A percentile compares a stretch with the other conserved stretches of the same genome.
Conservation (phyloP, 768 basidiomycete species). For the Hygrophoropsis aurantiaca region DNA sequence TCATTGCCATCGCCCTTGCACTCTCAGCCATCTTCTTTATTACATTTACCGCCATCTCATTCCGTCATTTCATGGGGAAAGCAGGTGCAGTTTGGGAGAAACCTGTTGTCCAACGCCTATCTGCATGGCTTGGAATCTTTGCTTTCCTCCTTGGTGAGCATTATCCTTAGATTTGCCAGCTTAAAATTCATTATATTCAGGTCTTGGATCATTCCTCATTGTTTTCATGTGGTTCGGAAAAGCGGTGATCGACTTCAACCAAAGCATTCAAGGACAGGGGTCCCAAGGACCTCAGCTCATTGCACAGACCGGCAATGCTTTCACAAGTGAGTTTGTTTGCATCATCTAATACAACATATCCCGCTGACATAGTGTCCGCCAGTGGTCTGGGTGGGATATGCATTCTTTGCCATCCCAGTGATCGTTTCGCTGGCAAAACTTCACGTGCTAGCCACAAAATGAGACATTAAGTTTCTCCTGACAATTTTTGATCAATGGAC, state of each 20-base stretch:
- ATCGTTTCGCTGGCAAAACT: conserved; percentile 68
- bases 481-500: neutral
- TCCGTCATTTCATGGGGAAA: conserved; percentile 64
- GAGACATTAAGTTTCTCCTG: conserved; percentile 10
- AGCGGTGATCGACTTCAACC: conserved; percentile 76
- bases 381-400: conserved; percentile 83
- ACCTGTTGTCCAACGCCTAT: conserved; percentile 54
- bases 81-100: conserved; percentile 50
- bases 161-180: neutral
- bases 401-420: conserved; percentile 71
- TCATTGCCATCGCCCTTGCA: conserved; percentile 60
- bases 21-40: conserved; percentile 65
- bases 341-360: too few species aligned
- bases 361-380: neutral
- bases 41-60: conserved; percentile 61
- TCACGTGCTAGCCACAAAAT: conserved; percentile 53
- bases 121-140: conserved; percentile 75
- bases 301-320: conserved; percentile 67
- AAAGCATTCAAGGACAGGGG: conserved; percentile 53
- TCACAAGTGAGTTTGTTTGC: conserved; percentile 57
- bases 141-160: conserved; percentile 71
- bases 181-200: conserved; percentile 31
- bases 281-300: conserved; percentile 55
- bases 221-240: conserved; percentile 82
- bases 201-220: conserved; percentile 67